These are phyloP conservation scores for Athelia psychrophila DNA, from an alignment of 1,284 basidiomycete species.

Conservation along the genomic window DNA sequence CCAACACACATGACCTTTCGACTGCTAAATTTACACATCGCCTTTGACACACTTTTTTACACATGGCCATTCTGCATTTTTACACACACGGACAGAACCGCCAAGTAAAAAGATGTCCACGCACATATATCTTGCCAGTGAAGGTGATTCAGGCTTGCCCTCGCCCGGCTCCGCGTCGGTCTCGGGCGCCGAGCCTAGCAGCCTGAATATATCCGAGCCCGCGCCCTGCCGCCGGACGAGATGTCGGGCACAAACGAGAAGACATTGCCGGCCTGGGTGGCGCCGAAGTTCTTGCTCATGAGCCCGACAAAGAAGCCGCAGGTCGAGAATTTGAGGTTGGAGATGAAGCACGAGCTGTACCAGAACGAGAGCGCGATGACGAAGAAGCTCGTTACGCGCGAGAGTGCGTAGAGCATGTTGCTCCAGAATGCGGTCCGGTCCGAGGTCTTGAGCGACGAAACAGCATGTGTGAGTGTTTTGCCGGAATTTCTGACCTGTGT, in stretches of 20 bases:
- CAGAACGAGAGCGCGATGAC: constrained; percentile 89
- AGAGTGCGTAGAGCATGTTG: constrained; percentile 76
- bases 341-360: constrained; percentile 75
- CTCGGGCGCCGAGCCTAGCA: constrained; percentile 78
- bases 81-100: too few relatives aligned
- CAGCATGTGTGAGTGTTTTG: too few relatives aligned
- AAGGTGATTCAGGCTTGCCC: constrained; percentile 62
- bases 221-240: constrained; percentile 83
- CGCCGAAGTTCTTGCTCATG: constrained; percentile 73
- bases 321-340: constrained; percentile 54
- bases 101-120: too few relatives aligned
- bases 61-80: too few relatives aligned
- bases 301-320: constrained; percentile 83
- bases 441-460: too few relatives aligned
- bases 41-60: too few relatives aligned
- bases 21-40: too few relatives aligned
- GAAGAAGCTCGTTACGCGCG: constrained; percentile 78
- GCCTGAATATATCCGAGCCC: constrained; percentile 71
- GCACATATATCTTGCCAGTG: constrained; percentile 64
- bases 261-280: constrained; percentile 82
- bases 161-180: constrained; percentile 81
- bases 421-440: constrained; percentile 70
- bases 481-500: too few relatives aligned
- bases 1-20: too few relatives aligned
- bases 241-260: constrained; percentile 95